Percentiles rank a stretch among this genome's conserved stretches.
phyloP scores from a whole-genome alignment of 2,329 filamentous ascomycete genomes.

The Dactylellina sp. region DNA sequence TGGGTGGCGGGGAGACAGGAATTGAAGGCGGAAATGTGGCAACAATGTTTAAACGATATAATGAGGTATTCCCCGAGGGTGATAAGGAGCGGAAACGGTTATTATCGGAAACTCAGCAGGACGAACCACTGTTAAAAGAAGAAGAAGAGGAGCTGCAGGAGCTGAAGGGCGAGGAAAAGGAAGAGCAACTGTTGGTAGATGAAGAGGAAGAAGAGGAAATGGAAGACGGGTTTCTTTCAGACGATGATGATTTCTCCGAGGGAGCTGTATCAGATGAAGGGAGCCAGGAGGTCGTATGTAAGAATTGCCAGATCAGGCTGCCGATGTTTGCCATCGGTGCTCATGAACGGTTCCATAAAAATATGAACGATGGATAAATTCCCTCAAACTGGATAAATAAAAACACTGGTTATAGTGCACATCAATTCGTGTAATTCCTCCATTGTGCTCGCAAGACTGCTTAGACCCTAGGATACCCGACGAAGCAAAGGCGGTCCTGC shows the following conservation, averaged over 20 bases:
- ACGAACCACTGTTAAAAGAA: conserved; percentile 41
- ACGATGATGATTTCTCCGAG: conserved; percentile 61
- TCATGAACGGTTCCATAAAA: conserved; percentile 67
- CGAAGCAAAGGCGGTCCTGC: too few species aligned
- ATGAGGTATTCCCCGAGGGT: conserved; percentile 63
- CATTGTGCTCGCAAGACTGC: too few species aligned
- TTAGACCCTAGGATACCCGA: too few species aligned
- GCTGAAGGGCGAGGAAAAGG: conserved; percentile 56
- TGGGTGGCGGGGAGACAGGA: conserved; percentile 70
- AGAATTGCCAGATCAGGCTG: conserved; percentile 65
- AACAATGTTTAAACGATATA: conserved; percentile 74
- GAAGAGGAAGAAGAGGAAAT: conserved; percentile 59
- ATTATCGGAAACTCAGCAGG: conserved; percentile 34
- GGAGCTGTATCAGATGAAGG: conserved; percentile 59
- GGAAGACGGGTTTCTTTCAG: conserved; percentile 62
- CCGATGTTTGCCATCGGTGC: conserved; percentile 68
- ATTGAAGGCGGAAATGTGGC: conserved; percentile 76
- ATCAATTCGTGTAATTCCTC: too few species aligned
- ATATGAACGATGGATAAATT: conserved; percentile 30
- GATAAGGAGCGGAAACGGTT: conserved; percentile 56
- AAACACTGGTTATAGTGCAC: neutral
- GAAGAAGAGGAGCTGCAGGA: conserved; percentile 24
- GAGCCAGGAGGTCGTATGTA: conserved; percentile 63
- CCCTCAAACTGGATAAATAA: conserved; percentile 3
- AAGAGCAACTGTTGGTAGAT: conserved; percentile 60